Evolutionary conservation across 768 basidiomycete genomes (phyloP).

Genomic region (Russula sp.): DNA sequence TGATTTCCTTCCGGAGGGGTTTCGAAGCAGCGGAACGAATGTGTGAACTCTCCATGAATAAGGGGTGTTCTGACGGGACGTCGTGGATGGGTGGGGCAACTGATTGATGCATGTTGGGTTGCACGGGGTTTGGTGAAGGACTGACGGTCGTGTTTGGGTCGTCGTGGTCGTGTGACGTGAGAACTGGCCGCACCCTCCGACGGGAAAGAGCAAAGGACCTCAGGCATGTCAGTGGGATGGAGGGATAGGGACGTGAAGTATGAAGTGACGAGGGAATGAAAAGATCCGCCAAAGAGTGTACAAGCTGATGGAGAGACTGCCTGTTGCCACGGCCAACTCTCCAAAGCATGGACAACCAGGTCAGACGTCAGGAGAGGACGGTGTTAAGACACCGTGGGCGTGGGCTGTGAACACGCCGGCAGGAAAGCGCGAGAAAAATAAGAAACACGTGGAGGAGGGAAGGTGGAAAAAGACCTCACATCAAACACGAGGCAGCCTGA

Average conservation of each 20-base stretch:
- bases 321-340: conserved; percentile 54
- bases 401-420: conserved; percentile 19
- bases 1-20: background rate
- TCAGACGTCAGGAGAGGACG: conserved; percentile 37
- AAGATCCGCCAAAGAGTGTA: conserved; percentile 30
- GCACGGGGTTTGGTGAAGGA: background rate
- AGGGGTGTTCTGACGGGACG: conserved; percentile 3
- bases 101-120: background rate
- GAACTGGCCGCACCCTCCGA: conserved; percentile 11
- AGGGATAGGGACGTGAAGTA: conserved; percentile 19
- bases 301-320: conserved; percentile 43
- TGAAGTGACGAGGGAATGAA: conserved; percentile 32
- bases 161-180: conserved; percentile 9
- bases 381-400: conserved; percentile 40
- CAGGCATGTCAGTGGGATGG: conserved; percentile 32
- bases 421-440: conserved; percentile 15
- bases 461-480: conserved; percentile 21
- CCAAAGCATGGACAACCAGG: conserved; percentile 74
- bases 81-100: background rate
- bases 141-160: background rate
- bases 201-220: conserved; percentile 18
- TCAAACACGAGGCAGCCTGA: conserved; percentile 14
- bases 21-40: background rate
- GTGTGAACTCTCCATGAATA: conserved; percentile 9
- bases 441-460: conserved; percentile 7